Evolutionary conservation across 148 eudicot species (phyloP).

Genomic region (Tetragonia tetragonoides): DNA sequence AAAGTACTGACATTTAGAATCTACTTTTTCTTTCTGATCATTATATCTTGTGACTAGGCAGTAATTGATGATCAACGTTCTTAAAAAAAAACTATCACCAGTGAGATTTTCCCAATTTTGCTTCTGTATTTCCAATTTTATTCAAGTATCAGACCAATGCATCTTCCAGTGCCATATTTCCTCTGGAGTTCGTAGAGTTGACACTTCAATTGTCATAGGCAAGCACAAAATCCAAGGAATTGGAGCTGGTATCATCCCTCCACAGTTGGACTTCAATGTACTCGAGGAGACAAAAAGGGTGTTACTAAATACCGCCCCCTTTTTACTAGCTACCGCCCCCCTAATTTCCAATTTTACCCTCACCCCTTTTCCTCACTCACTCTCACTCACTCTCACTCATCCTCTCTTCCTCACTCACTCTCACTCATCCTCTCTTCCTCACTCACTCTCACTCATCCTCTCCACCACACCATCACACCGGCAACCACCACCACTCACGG

Average conservation of each 20-base stretch:
- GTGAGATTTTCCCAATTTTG: neutral
- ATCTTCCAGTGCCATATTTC: neutral
- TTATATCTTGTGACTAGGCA: neutral
- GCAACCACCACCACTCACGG: no score
- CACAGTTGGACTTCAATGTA: constrained; percentile 42
- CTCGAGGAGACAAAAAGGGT: no score
- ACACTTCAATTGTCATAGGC: constrained; percentile 34
- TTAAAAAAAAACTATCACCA: neutral
- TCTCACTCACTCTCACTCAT: no score
- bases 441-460: no score
- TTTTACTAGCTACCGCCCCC: no score
- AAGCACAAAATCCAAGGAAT: constrained; percentile 78
- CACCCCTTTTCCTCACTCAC: no score
- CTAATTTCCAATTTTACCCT: no score
- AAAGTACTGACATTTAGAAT: neutral
- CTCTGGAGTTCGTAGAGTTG: neutral
- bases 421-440: no score
- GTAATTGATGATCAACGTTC: neutral
- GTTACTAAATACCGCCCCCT: no score
- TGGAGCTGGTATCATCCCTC: constrained; percentile 67
- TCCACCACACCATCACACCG: no score
- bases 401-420: no score
- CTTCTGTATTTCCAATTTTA: neutral
- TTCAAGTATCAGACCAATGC: neutral
- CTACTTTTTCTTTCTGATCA: neutral